phyloP scores from a whole-genome alignment of 371 early-diverging fungal genomes.

The Mucor indicus region DNA sequence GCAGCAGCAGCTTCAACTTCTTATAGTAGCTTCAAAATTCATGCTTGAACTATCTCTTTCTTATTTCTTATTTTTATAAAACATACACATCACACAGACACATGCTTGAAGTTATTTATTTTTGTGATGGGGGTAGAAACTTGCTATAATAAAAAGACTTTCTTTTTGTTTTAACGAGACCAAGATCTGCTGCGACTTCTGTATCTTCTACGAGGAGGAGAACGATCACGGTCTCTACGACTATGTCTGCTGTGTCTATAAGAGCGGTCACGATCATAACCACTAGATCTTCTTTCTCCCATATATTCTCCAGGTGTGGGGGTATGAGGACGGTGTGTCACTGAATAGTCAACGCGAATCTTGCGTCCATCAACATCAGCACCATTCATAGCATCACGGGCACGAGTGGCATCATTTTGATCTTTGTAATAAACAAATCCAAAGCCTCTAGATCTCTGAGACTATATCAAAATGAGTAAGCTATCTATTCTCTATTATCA shows the following conservation, averaged over 20 bases:
- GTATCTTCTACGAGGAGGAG: constrained; percentile 32
- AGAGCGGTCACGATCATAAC: constrained; percentile 21
- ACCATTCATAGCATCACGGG: constrained; percentile 67
- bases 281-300: constrained; percentile 58
- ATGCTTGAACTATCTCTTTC: too few species aligned
- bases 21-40: too few species aligned
- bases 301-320: constrained; percentile 73
- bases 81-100: too few species aligned
- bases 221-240: constrained; percentile 29
- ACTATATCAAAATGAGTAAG: too few species aligned
- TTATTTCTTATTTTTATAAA: too few species aligned
- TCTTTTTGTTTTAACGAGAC: constrained; percentile 43
- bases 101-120: too few species aligned
- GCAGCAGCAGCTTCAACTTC: too few species aligned
- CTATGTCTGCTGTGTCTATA: constrained; percentile 19
- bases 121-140: too few species aligned
- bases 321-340: constrained; percentile 64
- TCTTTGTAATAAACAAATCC: constrained; percentile 85
- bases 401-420: constrained; percentile 74
- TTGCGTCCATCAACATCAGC: constrained; percentile 65
- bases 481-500: too few species aligned
- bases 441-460: constrained; percentile 65
- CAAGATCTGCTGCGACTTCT: constrained; percentile 41
- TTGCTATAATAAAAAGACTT: too few species aligned
- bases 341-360: constrained; percentile 79